Evolutionary conservation across 257 asterid species (phyloP).

Genomic region (Rubia yunnanensis): DNA sequence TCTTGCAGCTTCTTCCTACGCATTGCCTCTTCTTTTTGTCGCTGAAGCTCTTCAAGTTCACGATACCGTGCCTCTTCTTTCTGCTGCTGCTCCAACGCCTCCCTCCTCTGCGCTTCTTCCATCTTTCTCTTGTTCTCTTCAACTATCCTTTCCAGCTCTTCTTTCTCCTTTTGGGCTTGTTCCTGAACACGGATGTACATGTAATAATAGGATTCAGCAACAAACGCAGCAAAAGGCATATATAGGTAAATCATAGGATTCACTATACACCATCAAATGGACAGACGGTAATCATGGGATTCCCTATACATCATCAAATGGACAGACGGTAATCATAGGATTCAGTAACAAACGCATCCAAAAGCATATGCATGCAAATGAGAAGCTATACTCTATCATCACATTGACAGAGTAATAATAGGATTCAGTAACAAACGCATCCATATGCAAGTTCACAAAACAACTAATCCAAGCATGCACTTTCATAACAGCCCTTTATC

Average conservation of each 20-base stretch:
- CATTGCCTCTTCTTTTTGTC: conserved; percentile 85
- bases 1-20: conserved; percentile 71
- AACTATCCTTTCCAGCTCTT: conserved; percentile 67
- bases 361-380: conserved; percentile 2
- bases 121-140: conserved; percentile 69
- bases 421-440: not conserved
- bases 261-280: not conserved
- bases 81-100: conserved; percentile 66
- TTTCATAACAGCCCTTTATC: not conserved
- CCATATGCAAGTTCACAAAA: not conserved
- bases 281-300: not conserved
- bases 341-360: too few species aligned
- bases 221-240: too few species aligned
- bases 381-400: not conserved
- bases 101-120: conserved; percentile 86
- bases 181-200: conserved; percentile 65
- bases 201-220: too few species aligned
- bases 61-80: conserved; percentile 75
- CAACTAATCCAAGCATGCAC: not conserved
- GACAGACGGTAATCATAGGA: not conserved
- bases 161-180: conserved; percentile 61
- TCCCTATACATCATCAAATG: not conserved
- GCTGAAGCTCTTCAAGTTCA: conserved; percentile 83
- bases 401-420: not conserved
- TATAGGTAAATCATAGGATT: not conserved